These are phyloP conservation scores for Trifolium fragiferum DNA, from an alignment of 306 rosid genomes.

Conservation along the genomic window DNA sequence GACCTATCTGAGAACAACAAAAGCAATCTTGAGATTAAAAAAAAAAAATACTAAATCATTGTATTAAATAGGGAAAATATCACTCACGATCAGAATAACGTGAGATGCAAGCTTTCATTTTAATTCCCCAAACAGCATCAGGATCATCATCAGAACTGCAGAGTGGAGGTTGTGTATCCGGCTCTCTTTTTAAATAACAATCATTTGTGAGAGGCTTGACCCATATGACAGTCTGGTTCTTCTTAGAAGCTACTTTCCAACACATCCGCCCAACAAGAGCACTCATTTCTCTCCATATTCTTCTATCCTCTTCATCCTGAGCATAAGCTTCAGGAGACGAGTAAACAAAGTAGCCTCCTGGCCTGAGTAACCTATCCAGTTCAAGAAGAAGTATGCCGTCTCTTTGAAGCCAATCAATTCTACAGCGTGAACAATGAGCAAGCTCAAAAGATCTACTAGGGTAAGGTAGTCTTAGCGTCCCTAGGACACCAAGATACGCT, in stretches of 20 bases:
- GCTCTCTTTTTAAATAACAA: slow-evolving; percentile 75
- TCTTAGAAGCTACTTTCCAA: slow-evolving; percentile 86
- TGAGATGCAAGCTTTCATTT: slow-evolving; percentile 87
- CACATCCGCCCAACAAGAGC: slow-evolving; percentile 80
- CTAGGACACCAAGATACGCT: slow-evolving; percentile 91
- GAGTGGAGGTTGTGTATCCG: slow-evolving; percentile 75
- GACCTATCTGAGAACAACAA: slow-evolving; percentile 15
- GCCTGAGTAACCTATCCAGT: slow-evolving; percentile 89
- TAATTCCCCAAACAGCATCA: slow-evolving; percentile 82
- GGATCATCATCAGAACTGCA: slow-evolving; percentile 83
- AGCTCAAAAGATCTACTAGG: slow-evolving; percentile 96
- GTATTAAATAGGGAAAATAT: slow-evolving; percentile 34
- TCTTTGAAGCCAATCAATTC: slow-evolving; percentile 97
- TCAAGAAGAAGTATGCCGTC: slow-evolving; percentile 94
- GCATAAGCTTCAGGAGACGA: slow-evolving; percentile 98
- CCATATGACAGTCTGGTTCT: slow-evolving; percentile 94
- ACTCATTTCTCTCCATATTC: slow-evolving; percentile 90
- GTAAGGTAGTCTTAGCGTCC: slow-evolving; percentile 90
- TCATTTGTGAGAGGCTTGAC: slow-evolving; percentile 91
- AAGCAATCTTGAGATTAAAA: slow-evolving; percentile 16
- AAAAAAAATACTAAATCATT: slow-evolving; percentile 1
- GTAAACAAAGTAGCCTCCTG: slow-evolving; percentile 94
- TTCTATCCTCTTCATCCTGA: slow-evolving; percentile 88
- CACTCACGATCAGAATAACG: slow-evolving; percentile 79
- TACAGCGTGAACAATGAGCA: slow-evolving; percentile 95